Evolutionary conservation across 2,329 filamentous ascomycete genomes (phyloP), one percentile per base, ranked within the genome.

Genomic region (Pseudopyrenochaeta lycopersici): DNA sequence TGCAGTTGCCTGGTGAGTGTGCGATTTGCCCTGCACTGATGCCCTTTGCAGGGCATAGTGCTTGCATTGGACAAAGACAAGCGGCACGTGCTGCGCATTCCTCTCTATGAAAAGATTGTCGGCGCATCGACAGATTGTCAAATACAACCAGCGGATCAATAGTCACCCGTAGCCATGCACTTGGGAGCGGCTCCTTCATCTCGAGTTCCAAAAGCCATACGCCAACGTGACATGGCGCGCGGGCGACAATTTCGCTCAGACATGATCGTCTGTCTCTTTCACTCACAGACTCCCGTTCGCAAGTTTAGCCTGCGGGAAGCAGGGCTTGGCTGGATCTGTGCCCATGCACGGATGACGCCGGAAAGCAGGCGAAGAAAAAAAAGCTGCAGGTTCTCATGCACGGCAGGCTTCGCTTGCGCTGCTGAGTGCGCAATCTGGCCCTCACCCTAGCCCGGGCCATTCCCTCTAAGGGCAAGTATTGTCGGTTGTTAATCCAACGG

Each of bases 271-370:
- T 51, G 57, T 49, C 46, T 55, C 49, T 58, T 63, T 58, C 46
- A 56, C 61, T 60, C 70, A 72, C 70, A 71, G 70, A 70, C 64
- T 72, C 67, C 70, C 70, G 69, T 60, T 63, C 58, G 56, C 65
- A 62, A 60, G 52, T 71, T 70, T 70, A 69, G 66, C 58, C 72
- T 67, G 51, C 66, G 67, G 72, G 69, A 71, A 65, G 64, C 66
- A 54, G 54, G 63, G 55, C 67, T 68, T 68, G 64, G 64, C 60
- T 57, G 54, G 52, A 46, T 58, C 59, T 52, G 60, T 64, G 55
- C 60, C 48, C 31, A 52, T 63, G 72, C 68, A 72, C 68, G 69
- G 70, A 72, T 72, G 66, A 71, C 63, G 64, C 54, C 67, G 64
- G 63, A 60, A 56, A 51, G 58, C 46, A 66, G 52, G 51, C 61